Conservation (phyloP, 108 stramenopile genomes). For the Epipyxis sp. region DNA sequence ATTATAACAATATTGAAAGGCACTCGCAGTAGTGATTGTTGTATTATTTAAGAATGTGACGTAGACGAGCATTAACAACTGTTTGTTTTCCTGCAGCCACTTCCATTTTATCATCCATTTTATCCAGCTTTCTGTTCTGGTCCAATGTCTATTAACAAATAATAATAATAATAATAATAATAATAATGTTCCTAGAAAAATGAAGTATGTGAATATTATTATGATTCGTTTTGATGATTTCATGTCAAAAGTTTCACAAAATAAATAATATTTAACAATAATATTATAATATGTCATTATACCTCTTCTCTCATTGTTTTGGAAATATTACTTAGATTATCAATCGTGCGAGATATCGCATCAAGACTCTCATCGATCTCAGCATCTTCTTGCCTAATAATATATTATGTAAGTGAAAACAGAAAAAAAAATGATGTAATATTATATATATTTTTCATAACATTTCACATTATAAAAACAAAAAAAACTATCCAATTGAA, state of each 20-base stretch:
- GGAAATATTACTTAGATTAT: neutral
- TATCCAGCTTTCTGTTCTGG: conserved; percentile 28
- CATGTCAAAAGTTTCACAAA: neutral
- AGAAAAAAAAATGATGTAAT: too few species aligned
- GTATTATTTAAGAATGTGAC: conserved; percentile 10
- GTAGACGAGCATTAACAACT: conserved; percentile 27
- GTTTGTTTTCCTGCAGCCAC: conserved; percentile 5
- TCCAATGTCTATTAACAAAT: conserved; percentile 4
- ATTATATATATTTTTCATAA: too few species aligned
- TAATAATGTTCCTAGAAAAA: too few species aligned
- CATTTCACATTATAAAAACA: too few species aligned
- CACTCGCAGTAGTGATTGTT: too few species aligned
- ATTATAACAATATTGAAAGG: too few species aligned
- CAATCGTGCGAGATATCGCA: neutral
- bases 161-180: too few species aligned
- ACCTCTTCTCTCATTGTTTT: conserved; percentile 19
- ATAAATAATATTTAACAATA: neutral
- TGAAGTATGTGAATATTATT: neutral
- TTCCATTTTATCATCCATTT: conserved; percentile 10
- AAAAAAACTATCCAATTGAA: too few species aligned
- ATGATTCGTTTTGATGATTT: neutral
- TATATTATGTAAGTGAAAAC: too few species aligned
- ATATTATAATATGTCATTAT: neutral
- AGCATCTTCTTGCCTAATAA: conserved; percentile 11
- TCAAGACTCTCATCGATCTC: conserved; percentile 28